These are phyloP conservation scores for Triticum urartu DNA, from an alignment of 176 grass and related monocot genomes.

Conservation along the genomic window DNA sequence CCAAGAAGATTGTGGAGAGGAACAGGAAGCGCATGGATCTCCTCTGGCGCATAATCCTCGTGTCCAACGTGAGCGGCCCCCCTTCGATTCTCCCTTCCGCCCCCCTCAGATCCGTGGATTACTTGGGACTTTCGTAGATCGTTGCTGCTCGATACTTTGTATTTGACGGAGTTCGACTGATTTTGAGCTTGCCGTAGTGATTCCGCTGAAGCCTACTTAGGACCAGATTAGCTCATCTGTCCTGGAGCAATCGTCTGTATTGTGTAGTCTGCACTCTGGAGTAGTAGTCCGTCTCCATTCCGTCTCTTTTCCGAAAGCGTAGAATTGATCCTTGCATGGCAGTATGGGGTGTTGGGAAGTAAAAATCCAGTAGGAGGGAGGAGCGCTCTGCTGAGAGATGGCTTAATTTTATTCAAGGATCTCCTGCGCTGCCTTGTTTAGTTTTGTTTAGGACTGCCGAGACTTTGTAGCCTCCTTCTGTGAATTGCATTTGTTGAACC, in stretches of 20 bases:
- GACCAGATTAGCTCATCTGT: not conserved
- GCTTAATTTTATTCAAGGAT: constrained; percentile 4
- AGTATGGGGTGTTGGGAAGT: not conserved
- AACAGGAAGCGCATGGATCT: constrained; percentile 80
- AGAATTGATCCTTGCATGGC: not conserved
- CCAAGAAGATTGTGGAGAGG: constrained; percentile 89
- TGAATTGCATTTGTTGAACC: not conserved
- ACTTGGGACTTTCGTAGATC: not conserved
- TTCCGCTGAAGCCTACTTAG: not conserved
- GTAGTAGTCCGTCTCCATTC: not conserved
- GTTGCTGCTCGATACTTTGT: not conserved
- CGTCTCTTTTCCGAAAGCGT: not conserved
- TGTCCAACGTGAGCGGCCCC: constrained; percentile 55
- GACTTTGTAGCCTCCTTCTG: not conserved
- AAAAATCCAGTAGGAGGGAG: not conserved
- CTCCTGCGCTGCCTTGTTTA: not conserved
- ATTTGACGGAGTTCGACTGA: not conserved
- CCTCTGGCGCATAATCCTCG: constrained; percentile 73
- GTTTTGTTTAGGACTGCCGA: not conserved
- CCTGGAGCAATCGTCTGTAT: not conserved
- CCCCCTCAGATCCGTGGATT: constrained; percentile 30
- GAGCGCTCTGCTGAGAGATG: not conserved
- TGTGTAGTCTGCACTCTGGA: not conserved
- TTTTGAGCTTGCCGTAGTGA: not conserved
- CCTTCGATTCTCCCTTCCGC: not conserved